A percentile compares a stretch with the other conserved stretches of the same genome.
phyloP scores from a whole-genome alignment of 257 asterid species.

The Jacaranda copaia region DNA sequence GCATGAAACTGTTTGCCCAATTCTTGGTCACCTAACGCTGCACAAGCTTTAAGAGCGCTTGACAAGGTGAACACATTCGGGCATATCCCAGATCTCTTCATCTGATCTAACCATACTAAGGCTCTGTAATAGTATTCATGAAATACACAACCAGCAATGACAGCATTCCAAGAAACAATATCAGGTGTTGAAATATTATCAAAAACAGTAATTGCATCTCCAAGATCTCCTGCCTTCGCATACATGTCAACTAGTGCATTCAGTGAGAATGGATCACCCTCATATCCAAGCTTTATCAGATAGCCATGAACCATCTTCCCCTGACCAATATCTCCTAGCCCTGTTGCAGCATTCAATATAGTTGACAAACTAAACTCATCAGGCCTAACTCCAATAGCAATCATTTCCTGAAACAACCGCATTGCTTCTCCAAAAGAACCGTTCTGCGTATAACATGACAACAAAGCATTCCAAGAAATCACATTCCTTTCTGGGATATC shows the following conservation, averaged over 20 bases:
- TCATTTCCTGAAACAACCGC: slow-evolving; percentile 66
- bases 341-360: slow-evolving; percentile 67
- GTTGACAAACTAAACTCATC: slow-evolving; percentile 81
- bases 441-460: slow-evolving; percentile 61
- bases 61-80: slow-evolving; percentile 78
- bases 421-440: slow-evolving; percentile 63
- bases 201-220: slow-evolving; percentile 59
- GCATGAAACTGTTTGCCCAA: slow-evolving; percentile 70
- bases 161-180: slow-evolving; percentile 78
- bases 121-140: slow-evolving; percentile 57
- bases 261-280: slow-evolving; percentile 66
- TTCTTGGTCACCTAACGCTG: slow-evolving; percentile 55
- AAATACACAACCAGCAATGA: slow-evolving; percentile 72
- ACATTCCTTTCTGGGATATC: slow-evolving; percentile 68
- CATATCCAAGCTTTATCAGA: slow-evolving; percentile 69
- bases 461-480: slow-evolving; percentile 75
- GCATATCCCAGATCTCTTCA: slow-evolving; percentile 58
- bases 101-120: slow-evolving; percentile 56
- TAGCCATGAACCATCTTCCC: slow-evolving; percentile 74
- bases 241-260: slow-evolving; percentile 86
- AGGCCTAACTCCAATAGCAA: slow-evolving; percentile 59
- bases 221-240: slow-evolving; percentile 64
- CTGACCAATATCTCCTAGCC: slow-evolving; percentile 55
- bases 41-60: slow-evolving; percentile 83
- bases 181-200: slow-evolving; percentile 55